A percentile compares a stretch with the other conserved stretches of the same genome.
These are phyloP conservation scores for Leccinum uliginosum DNA, from an alignment of 768 basidiomycete genomes.

Conservation along the genomic window DNA sequence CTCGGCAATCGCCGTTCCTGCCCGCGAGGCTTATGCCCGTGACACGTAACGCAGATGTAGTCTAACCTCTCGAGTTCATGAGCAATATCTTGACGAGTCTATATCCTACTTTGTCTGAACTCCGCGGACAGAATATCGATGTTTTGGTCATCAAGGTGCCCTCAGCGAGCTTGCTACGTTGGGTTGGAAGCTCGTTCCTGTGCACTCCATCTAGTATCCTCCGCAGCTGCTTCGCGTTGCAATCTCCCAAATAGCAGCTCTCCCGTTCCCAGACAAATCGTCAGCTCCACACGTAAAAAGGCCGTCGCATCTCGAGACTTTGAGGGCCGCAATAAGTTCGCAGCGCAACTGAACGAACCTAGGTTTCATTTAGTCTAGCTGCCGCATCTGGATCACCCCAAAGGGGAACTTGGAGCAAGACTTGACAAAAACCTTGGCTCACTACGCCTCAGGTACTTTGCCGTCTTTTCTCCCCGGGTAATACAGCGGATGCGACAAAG, in stretches of 20 bases:
- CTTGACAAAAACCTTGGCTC: not conserved
- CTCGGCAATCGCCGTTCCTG: slow-evolving; percentile 21
- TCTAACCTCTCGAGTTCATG: not conserved
- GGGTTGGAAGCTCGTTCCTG: slow-evolving; percentile 5
- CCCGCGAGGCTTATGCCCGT: too few species aligned
- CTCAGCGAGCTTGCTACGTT: slow-evolving; percentile 2
- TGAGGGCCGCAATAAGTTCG: not conserved
- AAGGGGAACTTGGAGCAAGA: not conserved
- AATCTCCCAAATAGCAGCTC: not conserved
- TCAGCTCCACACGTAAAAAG: not conserved
- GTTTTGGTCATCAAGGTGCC: not conserved
- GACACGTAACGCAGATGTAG: not conserved
- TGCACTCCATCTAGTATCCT: not conserved
- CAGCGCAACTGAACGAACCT: not conserved
- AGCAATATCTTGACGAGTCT: too few species aligned
- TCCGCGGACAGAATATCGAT: slow-evolving; percentile 12
- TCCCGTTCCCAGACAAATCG: not conserved
- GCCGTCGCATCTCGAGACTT: not conserved
- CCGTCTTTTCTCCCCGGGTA: not conserved
- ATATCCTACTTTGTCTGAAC: not conserved
- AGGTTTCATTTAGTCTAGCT: not conserved
- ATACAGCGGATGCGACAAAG: not conserved
- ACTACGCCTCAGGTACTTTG: not conserved
- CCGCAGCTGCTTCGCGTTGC: not conserved
- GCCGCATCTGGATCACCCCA: not conserved